Evolutionary conservation across 75 land plant species (phyloP).

Genomic region (Picea glauca): DNA sequence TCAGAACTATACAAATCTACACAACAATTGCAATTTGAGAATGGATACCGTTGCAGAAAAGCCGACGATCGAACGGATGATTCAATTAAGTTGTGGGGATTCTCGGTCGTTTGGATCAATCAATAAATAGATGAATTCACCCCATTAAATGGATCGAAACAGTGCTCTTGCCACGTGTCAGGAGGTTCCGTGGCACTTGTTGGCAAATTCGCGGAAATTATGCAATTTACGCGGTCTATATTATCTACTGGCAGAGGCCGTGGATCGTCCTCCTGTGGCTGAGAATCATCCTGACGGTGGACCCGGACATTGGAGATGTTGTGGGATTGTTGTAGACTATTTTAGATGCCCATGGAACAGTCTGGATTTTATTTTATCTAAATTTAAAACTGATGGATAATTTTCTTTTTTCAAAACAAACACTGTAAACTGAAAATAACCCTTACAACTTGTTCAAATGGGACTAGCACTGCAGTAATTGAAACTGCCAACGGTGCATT

Average conservation of each 20-base stretch:
- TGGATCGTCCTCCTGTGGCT: not conserved
- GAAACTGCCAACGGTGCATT: no score
- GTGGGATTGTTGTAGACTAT: not conserved
- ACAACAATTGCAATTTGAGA: not conserved
- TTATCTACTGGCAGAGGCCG: not conserved
- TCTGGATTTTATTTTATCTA: no score
- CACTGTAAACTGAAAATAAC: no score
- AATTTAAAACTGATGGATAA: no score
- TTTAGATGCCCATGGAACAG: no score
- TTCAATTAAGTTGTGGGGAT: not conserved
- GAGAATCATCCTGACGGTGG: not conserved
- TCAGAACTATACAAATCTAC: not conserved
- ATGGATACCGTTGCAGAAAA: not conserved
- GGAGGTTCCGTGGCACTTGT: not conserved
- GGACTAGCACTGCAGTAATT: no score
- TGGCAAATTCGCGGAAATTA: not conserved
- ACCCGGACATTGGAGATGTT: not conserved
- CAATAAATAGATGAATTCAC: not conserved
- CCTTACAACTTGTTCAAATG: no score
- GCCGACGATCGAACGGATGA: no score
- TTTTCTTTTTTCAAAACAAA: no score
- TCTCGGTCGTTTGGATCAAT: not conserved
- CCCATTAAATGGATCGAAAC: not conserved
- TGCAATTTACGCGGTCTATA: not conserved
- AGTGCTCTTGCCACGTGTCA: not conserved